These are phyloP conservation scores for Hyphodiscus sp. DNA, from an alignment of 2,329 filamentous ascomycete species.

Conservation along the genomic window DNA sequence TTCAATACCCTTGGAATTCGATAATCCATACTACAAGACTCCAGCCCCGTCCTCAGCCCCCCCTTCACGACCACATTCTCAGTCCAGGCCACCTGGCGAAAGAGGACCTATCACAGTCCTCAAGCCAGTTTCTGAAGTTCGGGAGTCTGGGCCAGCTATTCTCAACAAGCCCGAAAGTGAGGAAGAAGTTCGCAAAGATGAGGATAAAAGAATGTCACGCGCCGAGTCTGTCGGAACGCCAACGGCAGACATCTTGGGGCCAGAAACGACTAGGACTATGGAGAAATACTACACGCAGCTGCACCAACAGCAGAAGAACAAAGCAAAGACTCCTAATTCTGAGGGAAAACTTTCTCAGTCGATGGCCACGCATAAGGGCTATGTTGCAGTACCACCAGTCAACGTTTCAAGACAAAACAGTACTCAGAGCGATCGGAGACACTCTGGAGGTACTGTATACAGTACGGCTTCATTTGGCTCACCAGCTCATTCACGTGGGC, in stretches of 20 bases:
- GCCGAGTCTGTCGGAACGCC: neutral
- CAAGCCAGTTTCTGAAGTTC: constrained; percentile 33
- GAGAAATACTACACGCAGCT: constrained; percentile 11
- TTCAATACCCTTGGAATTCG: constrained; percentile 49
- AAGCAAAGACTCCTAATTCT: neutral
- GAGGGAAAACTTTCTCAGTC: neutral
- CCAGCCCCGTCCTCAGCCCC: neutral
- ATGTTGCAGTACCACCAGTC: constrained; percentile 8
- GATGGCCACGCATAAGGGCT: constrained; percentile 5
- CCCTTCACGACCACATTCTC: neutral
- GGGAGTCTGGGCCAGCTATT: constrained; percentile 24
- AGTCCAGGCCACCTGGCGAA: neutral
- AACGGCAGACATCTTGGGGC: constrained; percentile 3
- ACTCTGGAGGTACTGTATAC: constrained; percentile 19
- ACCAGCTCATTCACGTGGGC: constrained; percentile 11
- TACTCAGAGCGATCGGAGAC: constrained; percentile 10
- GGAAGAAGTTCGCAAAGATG: neutral
- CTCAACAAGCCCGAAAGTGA: neutral
- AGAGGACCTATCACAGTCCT: constrained; percentile 26
- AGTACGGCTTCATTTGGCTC: constrained; percentile 9
- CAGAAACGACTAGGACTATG: constrained; percentile 6
- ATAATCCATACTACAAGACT: constrained; percentile 31
- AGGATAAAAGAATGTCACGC: neutral
- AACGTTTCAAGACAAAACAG: constrained; percentile 7
- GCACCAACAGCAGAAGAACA: constrained; percentile 1